These are phyloP conservation scores for Nannochloris sp. DNA, from an alignment of 139 green algal genomes.

Conservation along the genomic window DNA sequence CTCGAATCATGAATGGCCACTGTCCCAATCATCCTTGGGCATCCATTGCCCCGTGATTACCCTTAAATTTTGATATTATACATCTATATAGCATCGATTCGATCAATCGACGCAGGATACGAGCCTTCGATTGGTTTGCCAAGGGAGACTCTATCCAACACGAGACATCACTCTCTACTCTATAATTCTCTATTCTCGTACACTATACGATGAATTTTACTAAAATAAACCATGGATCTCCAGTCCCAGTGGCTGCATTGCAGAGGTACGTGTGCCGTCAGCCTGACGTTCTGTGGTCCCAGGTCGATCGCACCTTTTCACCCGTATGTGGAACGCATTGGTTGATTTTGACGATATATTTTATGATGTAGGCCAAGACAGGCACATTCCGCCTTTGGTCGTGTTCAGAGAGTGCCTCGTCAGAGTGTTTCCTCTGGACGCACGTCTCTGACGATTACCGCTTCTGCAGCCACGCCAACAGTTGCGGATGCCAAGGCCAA, in stretches of 20 bases:
- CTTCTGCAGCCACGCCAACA: conserved; percentile 33
- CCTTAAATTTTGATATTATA: too few species aligned
- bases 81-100: too few species aligned
- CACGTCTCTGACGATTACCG: neutral
- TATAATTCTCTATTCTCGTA: neutral
- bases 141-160: neutral
- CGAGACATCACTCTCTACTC: neutral
- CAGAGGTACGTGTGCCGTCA: conserved; percentile 1
- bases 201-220: neutral
- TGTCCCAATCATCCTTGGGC: too few species aligned
- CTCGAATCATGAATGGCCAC: too few species aligned
- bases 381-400: too few species aligned
- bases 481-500: conserved; percentile 50
- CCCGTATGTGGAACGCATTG: too few species aligned
- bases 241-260: neutral
- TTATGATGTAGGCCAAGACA: too few species aligned
- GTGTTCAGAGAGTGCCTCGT: too few species aligned
- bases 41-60: too few species aligned
- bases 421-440: neutral
- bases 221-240: neutral
- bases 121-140: neutral
- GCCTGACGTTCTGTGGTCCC: neutral
- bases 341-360: too few species aligned
- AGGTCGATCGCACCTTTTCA: neutral
- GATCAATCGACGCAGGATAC: too few species aligned